Evolutionary conservation across 306 rosid species (phyloP), one percentile per base, ranked within the genome.

Genomic region (Mucuna pruriens): DNA sequence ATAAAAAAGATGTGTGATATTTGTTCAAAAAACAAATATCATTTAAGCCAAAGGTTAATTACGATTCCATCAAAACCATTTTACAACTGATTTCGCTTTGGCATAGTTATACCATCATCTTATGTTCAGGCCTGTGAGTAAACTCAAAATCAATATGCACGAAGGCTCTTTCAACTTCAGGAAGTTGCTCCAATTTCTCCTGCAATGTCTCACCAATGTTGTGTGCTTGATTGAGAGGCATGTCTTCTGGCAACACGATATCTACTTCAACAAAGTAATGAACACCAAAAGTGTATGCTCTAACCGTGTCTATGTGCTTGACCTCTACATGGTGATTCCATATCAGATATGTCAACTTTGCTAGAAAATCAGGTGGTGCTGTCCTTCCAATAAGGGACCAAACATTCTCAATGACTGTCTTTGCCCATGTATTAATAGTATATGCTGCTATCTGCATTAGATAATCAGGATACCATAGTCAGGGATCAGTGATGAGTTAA

Each of bases 301-400:
- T 86, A 5, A 90, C 91, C 4, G 94, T 90, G 45, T 90, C 94
- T 31, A 90, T 90, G 73, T 88, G 81, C 85, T 72, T 78, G 23
- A 90, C 84, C 33, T 82, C 84, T 75, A 85, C 85, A 40, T 90
- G 94, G 83, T 90, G 92, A 78, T 90, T 88, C 94, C 94, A 90
- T 70, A 88, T 83, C 64, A 90, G 46, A 38, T 86, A 90, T 4
- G 92, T 90, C 20, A 90, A 46, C 87, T 90, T 90, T 0, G 88
- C 86, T 51, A 90, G 61, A 63, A 83, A 90, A 8, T 90, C 92
- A 0, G 94, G 94, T 0, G 94, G 90, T 1, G 92, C 94, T 5
- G 92, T 85, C 63, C 90, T 75, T 81, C 94, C 94, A 1, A 90
- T 83, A 0, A 90, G 85, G 0, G 90, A 83, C 25, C 62, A 16